Evolutionary conservation across 495 filamentous ascomycete species (phyloP).

Genomic region (Lasiosphaeria ovina): DNA sequence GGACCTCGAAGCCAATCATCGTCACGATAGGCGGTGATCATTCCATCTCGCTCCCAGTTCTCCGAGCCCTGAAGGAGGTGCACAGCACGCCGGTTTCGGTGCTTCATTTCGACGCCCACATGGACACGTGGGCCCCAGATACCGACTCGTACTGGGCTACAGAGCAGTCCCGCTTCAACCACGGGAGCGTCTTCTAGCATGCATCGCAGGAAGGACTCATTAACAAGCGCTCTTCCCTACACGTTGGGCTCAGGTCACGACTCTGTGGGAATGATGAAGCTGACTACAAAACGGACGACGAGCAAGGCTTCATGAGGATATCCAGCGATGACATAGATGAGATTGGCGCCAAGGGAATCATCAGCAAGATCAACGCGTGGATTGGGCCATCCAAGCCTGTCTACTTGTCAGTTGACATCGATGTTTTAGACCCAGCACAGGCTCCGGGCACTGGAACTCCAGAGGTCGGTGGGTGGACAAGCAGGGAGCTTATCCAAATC

Average conservation of each 20-base stretch:
- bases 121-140: slow-evolving; percentile 33
- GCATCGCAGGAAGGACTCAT: too few relatives aligned
- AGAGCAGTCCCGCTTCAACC: background rate
- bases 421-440: slow-evolving; percentile 76
- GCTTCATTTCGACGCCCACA: slow-evolving; percentile 71
- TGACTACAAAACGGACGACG: too few relatives aligned
- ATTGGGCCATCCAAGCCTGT: slow-evolving; percentile 75
- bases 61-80: slow-evolving; percentile 65
- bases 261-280: too few relatives aligned
- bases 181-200: slow-evolving; percentile 61
- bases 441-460: slow-evolving; percentile 70
- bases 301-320: too few relatives aligned
- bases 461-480: slow-evolving; percentile 85
- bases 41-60: slow-evolving; percentile 58
- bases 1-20: too few relatives aligned
- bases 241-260: too few relatives aligned
- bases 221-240: too few relatives aligned
- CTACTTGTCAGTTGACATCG: slow-evolving; percentile 86
- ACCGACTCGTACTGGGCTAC: background rate
- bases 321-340: slow-evolving; percentile 77
- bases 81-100: slow-evolving; percentile 62
- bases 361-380: slow-evolving; percentile 69
- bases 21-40: slow-evolving; percentile 71
- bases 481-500: slow-evolving; percentile 60
- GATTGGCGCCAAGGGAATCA: slow-evolving; percentile 68